Percentiles rank a stretch among this genome's conserved stretches.
Evolutionary conservation across 2,329 filamentous ascomycete genomes (phyloP).

Genomic region (Hypoxylon sp.): DNA sequence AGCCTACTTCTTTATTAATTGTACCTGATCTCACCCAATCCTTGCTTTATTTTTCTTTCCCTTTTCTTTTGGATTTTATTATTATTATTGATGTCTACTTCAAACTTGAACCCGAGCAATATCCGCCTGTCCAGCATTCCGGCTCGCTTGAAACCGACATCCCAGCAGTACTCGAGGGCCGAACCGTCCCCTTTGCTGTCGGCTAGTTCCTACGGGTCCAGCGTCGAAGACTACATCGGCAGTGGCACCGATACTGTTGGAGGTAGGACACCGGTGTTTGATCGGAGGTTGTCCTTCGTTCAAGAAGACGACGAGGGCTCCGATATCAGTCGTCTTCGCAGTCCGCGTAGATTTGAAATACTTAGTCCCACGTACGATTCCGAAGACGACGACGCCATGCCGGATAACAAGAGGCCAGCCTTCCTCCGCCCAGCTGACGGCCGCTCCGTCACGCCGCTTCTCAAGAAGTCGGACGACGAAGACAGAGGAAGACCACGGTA

Average conservation of each 20-base stretch:
- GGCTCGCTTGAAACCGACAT: conserved; percentile 42
- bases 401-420: conserved; percentile 61
- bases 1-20: conserved; percentile 7
- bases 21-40: conserved; percentile 23
- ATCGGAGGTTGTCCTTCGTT: conserved; percentile 45
- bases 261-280: conserved; percentile 47
- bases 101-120: conserved; percentile 40
- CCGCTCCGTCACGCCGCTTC: conserved; percentile 61
- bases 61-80: conserved; percentile 2
- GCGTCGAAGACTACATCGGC: conserved; percentile 50
- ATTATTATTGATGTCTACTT: conserved; percentile 45
- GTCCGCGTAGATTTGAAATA: conserved; percentile 43
- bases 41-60: conserved; percentile 6
- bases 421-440: conserved; percentile 64
- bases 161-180: conserved; percentile 39
- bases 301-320: conserved; percentile 44
- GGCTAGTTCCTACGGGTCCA: conserved; percentile 48
- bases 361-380: conserved; percentile 49
- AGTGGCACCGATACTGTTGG: conserved; percentile 50
- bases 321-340: conserved; percentile 30
- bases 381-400: conserved; percentile 55
- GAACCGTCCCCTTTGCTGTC: conserved; percentile 47
- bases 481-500: conserved; percentile 51
- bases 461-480: conserved; percentile 54
- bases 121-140: conserved; percentile 51